phyloP scores from a whole-genome alignment of 805 yeast genomes.

The Huiozyma naganishii region DNA sequence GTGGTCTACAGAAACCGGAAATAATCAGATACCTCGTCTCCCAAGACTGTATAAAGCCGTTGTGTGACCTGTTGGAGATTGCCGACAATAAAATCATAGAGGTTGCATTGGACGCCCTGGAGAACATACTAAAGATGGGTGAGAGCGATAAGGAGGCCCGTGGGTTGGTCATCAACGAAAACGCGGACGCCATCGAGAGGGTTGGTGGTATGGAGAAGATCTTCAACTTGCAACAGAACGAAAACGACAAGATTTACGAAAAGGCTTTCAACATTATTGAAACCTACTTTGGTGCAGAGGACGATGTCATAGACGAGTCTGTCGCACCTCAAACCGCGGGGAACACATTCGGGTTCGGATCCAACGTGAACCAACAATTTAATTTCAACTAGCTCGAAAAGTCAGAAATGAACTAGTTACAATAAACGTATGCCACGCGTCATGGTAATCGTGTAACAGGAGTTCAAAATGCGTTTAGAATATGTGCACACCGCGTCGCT shows the following conservation, averaged over 20 bases:
- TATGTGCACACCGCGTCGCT: no score
- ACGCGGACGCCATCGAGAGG: slow-evolving; percentile 88
- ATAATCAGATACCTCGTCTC: slow-evolving; percentile 85
- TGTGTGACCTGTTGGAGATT: slow-evolving; percentile 80
- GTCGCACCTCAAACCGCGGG: slow-evolving; percentile 71
- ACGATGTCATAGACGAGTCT: slow-evolving; percentile 59
- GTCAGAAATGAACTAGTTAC: neutral
- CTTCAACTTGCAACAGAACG: slow-evolving; percentile 82
- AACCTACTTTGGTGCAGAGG: slow-evolving; percentile 82
- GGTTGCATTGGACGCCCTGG: slow-evolving; percentile 90
- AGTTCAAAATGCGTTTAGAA: no score
- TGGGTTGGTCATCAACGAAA: slow-evolving; percentile 62
- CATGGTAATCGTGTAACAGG: no score
- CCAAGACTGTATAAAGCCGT: slow-evolving; percentile 95
- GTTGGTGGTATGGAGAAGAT: slow-evolving; percentile 98
- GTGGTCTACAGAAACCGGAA: slow-evolving; percentile 85
- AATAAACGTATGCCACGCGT: no score
- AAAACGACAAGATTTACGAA: slow-evolving; percentile 83
- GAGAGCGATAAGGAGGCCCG: slow-evolving; percentile 78
- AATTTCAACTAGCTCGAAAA: slow-evolving; percentile 16
- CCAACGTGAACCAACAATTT: slow-evolving; percentile 43
- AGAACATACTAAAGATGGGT: slow-evolving; percentile 88
- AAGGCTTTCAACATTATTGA: slow-evolving; percentile 87
- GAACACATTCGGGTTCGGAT: slow-evolving; percentile 81
- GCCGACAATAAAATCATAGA: slow-evolving; percentile 89